phyloP scores from a whole-genome alignment of 352 stramenopile species.

The Globisporangium irregulare region DNA sequence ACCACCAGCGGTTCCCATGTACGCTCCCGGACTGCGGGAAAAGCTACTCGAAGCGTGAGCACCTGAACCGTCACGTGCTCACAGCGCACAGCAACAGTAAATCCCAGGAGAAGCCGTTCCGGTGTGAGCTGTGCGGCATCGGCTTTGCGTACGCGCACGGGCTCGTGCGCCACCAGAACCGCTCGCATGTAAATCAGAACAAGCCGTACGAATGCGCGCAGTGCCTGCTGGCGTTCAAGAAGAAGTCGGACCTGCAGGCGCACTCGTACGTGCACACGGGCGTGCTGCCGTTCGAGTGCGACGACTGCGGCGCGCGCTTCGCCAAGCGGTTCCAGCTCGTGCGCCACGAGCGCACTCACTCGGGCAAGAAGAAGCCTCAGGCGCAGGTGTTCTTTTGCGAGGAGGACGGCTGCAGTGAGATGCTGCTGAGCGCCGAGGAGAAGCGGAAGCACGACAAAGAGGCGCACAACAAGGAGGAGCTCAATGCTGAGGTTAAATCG shows the following conservation, averaged over 20 bases:
- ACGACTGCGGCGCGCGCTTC: slow-evolving; percentile 55
- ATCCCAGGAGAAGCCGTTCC: slow-evolving; percentile 43
- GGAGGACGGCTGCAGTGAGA: slow-evolving; percentile 38
- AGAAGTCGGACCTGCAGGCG: slow-evolving; percentile 74
- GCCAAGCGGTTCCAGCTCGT: slow-evolving; percentile 58
- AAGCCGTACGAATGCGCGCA: slow-evolving; percentile 53
- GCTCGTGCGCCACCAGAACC: slow-evolving; percentile 46
- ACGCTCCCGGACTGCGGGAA: slow-evolving; percentile 37
- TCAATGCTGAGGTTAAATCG: too few species aligned
- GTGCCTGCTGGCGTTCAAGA: slow-evolving; percentile 74
- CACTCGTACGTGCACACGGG: slow-evolving; percentile 79
- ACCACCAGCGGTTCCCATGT: slow-evolving; percentile 40
- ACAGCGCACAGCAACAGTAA: slow-evolving; percentile 35
- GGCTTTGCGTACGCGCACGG: slow-evolving; percentile 73
- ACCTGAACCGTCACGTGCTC: slow-evolving; percentile 51
- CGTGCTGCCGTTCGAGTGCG: slow-evolving; percentile 67
- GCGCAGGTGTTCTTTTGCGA: slow-evolving; percentile 52
- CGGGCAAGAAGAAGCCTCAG: slow-evolving; percentile 22
- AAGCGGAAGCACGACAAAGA: slow-evolving; percentile 38
- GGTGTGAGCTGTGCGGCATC: slow-evolving; percentile 52
- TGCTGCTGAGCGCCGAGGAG: slow-evolving; percentile 51
- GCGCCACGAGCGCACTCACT: slow-evolving; percentile 46
- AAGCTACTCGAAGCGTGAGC: slow-evolving; percentile 62
- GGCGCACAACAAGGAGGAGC: slow-evolving; percentile 18
- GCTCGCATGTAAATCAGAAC: slow-evolving; percentile 49